Base-by-base conservation (phyloP, 2,329 filamentous ascomycete genomes). In the Penicillium sp. region DNA sequence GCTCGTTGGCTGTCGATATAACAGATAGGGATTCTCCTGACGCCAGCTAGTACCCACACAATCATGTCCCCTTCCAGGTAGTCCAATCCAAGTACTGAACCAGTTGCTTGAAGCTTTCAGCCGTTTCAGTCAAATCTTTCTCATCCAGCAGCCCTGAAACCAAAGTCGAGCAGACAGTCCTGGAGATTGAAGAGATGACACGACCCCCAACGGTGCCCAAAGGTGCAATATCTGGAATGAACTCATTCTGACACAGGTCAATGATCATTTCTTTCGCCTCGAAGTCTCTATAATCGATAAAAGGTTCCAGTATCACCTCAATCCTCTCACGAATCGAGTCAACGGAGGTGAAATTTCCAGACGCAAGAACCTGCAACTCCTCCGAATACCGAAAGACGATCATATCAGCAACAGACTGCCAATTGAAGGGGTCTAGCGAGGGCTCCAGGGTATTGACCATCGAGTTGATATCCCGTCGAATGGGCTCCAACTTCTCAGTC, bases 351-450 rank as follows among this genome's bases (percentile, higher is more conserved):
- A 67, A 48, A 16, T 61, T 48, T 21, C 54, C 59, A 9, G 56
- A 53, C 6, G 54, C 44, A 14, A 69, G 53, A 43, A 50, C 54
- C 27, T 62, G 38, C 32, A 90, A 70, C 16, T 82, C 75, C 36
- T 80, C 73, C 3, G 79, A 78, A 63, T 86, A 89, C 1, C 86
- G 79, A 4, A 75, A 65, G 2, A 88, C 75, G 11, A 90, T 74
- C 74, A 86, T 77, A 63, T 90, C 88, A 0, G 79, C 77, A 1
- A 87, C 72, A 0, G 73, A 78, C 66, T 89, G 87, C 88, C 88
- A 90, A 60, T 88, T 73, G 13, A 82, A 60, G 5, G 53, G 31
- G 38, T 49, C 16, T 65, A 0, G 56, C 65, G 21, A 61, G 66
- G 16, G 59, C 11, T 66, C 64, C 10, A 63, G 38, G 50, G 36